phyloP scores from a whole-genome alignment of 2,329 filamentous ascomycete genomes.

The Exophiala spinifera region DNA sequence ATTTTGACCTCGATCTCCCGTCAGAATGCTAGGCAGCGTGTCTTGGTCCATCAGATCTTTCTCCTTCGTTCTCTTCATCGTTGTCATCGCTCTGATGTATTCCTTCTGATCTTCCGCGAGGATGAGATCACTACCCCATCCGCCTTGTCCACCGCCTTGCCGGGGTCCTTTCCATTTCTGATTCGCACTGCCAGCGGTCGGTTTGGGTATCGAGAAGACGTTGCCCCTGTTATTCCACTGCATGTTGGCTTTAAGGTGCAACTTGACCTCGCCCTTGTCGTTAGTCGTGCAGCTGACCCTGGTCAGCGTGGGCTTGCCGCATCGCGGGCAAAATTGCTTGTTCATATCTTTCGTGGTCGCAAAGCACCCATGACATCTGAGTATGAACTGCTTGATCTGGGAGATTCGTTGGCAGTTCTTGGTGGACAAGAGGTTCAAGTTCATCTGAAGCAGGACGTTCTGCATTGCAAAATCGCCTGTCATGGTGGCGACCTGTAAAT shows the following conservation, averaged over 20 bases:
- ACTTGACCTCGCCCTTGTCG: slow-evolving; percentile 70
- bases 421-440: slow-evolving; percentile 81
- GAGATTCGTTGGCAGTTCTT: slow-evolving; percentile 71
- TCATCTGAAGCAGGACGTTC: slow-evolving; percentile 92
- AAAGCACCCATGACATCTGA: slow-evolving; percentile 95
- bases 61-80: slow-evolving; percentile 65
- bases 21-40: slow-evolving; percentile 80
- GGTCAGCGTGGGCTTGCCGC: slow-evolving; percentile 81
- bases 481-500: slow-evolving; percentile 83
- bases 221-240: slow-evolving; percentile 95
- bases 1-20: slow-evolving; percentile 66
- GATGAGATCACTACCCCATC: slow-evolving; percentile 82
- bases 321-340: slow-evolving; percentile 89
- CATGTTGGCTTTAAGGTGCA: slow-evolving; percentile 92
- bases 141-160: slow-evolving; percentile 72
- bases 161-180: slow-evolving; percentile 60
- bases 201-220: slow-evolving; percentile 88
- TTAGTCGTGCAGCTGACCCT: slow-evolving; percentile 84
- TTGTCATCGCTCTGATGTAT: slow-evolving; percentile 63
- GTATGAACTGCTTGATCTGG: slow-evolving; percentile 80
- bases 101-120: slow-evolving; percentile 96
- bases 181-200: slow-evolving; percentile 73
- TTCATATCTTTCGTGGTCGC: slow-evolving; percentile 75
- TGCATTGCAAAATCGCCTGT: slow-evolving; percentile 98
- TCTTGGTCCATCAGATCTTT: slow-evolving; percentile 93